These are phyloP conservation scores for Trichoderma arundinaceum DNA, from an alignment of 2,329 filamentous ascomycete genomes.

Conservation along the genomic window DNA sequence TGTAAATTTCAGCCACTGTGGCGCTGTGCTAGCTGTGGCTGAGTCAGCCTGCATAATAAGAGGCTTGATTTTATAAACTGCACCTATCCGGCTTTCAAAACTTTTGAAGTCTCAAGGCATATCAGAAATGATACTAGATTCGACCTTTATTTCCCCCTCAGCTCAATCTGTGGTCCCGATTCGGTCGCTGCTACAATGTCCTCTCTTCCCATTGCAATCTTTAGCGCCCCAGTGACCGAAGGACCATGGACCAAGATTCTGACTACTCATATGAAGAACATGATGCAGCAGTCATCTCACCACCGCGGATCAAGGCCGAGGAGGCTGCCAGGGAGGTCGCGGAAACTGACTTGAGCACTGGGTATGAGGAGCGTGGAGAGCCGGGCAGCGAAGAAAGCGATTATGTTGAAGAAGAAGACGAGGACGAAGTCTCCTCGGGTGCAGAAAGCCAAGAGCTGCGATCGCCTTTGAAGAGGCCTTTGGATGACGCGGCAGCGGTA, in stretches of 20 bases:
- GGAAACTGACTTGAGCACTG: conserved; percentile 6
- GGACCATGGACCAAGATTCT: conserved; percentile 43
- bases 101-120: background rate
- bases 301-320: conserved; percentile 32
- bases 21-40: conserved; percentile 15
- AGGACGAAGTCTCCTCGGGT: background rate
- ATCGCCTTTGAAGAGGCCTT: conserved; percentile 42
- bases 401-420: conserved; percentile 13
- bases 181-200: conserved; percentile 40
- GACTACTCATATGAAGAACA: conserved; percentile 35
- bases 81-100: background rate
- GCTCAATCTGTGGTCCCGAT: background rate
- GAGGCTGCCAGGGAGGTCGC: background rate
- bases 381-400: conserved; percentile 8
- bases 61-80: background rate
- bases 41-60: background rate
- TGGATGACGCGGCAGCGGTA: conserved; percentile 35
- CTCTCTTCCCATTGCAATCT: conserved; percentile 34
- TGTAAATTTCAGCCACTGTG: conserved; percentile 28
- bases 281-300: conserved; percentile 18
- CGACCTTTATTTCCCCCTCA: background rate
- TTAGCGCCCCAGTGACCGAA: conserved; percentile 35
- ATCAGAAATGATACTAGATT: background rate
- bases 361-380: background rate
- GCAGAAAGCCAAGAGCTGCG: conserved; percentile 20